phyloP scores from a whole-genome alignment of 2,329 filamentous ascomycete species.

The Trichoderma lentiforme region DNA sequence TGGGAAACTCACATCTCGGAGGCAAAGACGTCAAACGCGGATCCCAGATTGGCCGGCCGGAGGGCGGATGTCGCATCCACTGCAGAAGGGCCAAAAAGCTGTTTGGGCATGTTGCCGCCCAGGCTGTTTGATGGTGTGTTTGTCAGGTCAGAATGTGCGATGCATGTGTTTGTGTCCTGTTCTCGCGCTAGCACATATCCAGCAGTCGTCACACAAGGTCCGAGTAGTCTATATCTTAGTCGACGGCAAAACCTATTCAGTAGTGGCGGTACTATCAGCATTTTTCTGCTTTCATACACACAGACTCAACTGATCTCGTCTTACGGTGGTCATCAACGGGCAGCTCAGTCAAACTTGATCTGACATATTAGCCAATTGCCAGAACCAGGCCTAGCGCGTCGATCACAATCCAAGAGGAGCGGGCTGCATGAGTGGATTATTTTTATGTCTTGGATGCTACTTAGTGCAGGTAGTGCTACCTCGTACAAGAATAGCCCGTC shows the following conservation, averaged over 20 bases:
- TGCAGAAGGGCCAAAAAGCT: not conserved
- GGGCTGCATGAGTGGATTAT: slow-evolving; percentile 15
- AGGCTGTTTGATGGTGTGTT: slow-evolving; percentile 15
- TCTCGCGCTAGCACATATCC: not conserved
- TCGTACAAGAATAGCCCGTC: slow-evolving; percentile 2
- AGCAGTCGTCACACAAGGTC: not conserved
- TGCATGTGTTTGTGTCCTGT: not conserved
- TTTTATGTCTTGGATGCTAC: not conserved
- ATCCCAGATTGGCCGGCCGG: not conserved
- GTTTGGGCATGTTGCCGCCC: slow-evolving; percentile 13
- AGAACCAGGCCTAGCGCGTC: slow-evolving; percentile 13
- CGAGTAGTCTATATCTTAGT: not conserved
- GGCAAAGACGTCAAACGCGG: not conserved
- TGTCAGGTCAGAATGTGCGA: slow-evolving; percentile 4
- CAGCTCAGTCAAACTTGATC: slow-evolving; percentile 1
- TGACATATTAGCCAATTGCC: slow-evolving; percentile 6
- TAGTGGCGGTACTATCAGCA: not conserved
- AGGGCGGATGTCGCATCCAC: slow-evolving; percentile 4
- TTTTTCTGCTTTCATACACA: not conserved
- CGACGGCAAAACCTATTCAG: not conserved
- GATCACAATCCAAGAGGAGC: slow-evolving; percentile 19
- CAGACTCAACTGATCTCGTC: not conserved
- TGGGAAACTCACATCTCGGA: not conserved
- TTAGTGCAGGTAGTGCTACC: not conserved
- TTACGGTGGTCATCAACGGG: slow-evolving; percentile 3